Base-by-base conservation (phyloP, 768 basidiomycete species). In the Lyophyllum atratum region DNA sequence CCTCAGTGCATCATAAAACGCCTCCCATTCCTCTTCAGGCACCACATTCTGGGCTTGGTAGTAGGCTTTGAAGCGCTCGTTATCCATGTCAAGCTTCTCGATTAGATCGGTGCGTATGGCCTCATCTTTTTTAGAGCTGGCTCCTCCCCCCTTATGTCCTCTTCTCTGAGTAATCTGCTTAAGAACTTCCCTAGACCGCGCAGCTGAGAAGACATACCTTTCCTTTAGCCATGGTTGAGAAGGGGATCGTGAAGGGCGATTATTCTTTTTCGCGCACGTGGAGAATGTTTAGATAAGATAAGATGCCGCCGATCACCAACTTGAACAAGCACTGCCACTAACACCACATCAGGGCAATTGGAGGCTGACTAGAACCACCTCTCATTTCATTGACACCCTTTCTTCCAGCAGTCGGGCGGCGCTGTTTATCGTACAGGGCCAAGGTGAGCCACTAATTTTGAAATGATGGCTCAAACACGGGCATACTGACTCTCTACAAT, bases 21-120 rank as follows among this genome's bases (percentile, higher is more conserved):
- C 47, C 0, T 85, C 80, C 92, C 93, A 98, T 69, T 98, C 92
- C 1, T 84, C 82, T 0, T 87, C 85, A 1, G 85, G 75, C 4
- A 97, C 73, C 44, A 96, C 85, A 14, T 82, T 78, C 70, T 97
- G 95, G 0, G 85, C 80, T 66, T 81, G 79, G 73, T 92, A 92
- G 69, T 92, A 92, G 7, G 74, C 72, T 49, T 76, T 77, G 59
- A 91, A 83, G 6, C 84, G 84, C 43, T 83, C 84, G 63, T 92
- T 92, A 50, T 83, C 64, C 89, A 92, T 91, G 67, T 85, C 83
- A 28, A 72, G 62, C 59, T 80, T 85, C 54, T 83, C 81, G 48
- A 89, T 74, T 49, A 80, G 72, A 65, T 82, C 82, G 25, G 78
- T 77, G 42, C 85, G 74, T 42, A 76, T 74, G 14, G 70, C 68